These are phyloP conservation scores for Batkoa obscura DNA, from an alignment of 371 early-diverging fungal species.

Conservation along the genomic window DNA sequence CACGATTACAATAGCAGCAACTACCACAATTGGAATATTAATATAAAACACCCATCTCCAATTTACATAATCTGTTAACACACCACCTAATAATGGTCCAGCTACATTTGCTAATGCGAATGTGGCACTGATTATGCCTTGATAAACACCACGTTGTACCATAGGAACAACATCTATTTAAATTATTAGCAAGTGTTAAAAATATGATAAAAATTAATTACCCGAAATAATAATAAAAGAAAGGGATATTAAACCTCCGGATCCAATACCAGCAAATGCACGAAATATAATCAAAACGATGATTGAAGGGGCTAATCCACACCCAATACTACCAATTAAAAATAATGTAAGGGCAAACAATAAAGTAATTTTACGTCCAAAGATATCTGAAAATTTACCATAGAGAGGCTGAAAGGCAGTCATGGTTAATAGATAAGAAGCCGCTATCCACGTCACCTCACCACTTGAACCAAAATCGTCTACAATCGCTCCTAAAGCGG, in stretches of 20 bases:
- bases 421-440: constrained; percentile 48
- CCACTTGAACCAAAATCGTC: constrained; percentile 41
- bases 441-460: constrained; percentile 38
- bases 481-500: constrained; percentile 48
- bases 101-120: no score
- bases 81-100: no score
- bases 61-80: no score
- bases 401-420: constrained; percentile 62
- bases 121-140: no score
- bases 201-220: no score
- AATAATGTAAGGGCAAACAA: constrained; percentile 30
- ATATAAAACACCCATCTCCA: no score
- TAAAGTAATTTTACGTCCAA: constrained; percentile 39
- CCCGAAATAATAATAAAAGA: constrained; percentile 47
- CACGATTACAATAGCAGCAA: no score
- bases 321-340: constrained; percentile 28
- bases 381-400: constrained; percentile 28
- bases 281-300: constrained; percentile 47
- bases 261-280: constrained; percentile 59
- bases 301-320: constrained; percentile 30
- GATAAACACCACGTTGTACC: no score
- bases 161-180: no score
- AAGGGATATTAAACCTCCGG: constrained; percentile 47
- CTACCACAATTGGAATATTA: no score
- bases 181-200: no score